Evolutionary conservation across 306 rosid genomes (phyloP), one percentile per base, ranked within the genome.

Genomic region (Clitoria ternatea): DNA sequence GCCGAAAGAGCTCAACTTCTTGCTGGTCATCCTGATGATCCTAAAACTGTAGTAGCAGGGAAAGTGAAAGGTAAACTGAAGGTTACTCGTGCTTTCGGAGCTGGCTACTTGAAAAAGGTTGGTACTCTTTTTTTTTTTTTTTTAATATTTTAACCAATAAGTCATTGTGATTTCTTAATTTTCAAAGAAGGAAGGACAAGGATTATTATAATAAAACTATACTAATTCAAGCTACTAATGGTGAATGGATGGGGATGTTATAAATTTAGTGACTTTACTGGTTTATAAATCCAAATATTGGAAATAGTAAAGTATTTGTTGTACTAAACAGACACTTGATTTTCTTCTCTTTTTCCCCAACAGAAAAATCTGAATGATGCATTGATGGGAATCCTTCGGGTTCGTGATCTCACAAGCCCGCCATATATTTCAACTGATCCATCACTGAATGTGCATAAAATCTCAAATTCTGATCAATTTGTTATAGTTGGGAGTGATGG

Each of bases 31-130:
- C 97, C 99, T 2, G 91, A 94, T 45, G 99, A 94, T 72, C 99
- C 96, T 15, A 81, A 65, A 76, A 37, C 85, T 73, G 40, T 94
- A 15, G 48, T 74, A 42, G 83, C 82, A 61, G 99, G 97, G 55
- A 95, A 81, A 83, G 93, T 95, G 45, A 95, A 95, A 80, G 99
- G 99, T 66, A 95, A 86, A 79, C 66, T 95, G 83, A 95, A 89
- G 80, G 96, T 91, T 81, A 89, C 99, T 24, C 93, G 99, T 36
- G 99, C 97, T 20, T 84, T 95, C 68, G 99, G 99, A 74, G 99
- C 85, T 74, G 99, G 99, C 67, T 95, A 95, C 89, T 79, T 95
- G 83, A 95, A 95, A 83, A 89, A 90, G 99, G 99, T 95, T 6
- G 11, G 59, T 63, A 6, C 35, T 79, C 23, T 30, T 73, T 32